These are phyloP conservation scores for Colletotrichum aenigma DNA, from an alignment of 2,329 filamentous ascomycete species.

Conservation along the genomic window DNA sequence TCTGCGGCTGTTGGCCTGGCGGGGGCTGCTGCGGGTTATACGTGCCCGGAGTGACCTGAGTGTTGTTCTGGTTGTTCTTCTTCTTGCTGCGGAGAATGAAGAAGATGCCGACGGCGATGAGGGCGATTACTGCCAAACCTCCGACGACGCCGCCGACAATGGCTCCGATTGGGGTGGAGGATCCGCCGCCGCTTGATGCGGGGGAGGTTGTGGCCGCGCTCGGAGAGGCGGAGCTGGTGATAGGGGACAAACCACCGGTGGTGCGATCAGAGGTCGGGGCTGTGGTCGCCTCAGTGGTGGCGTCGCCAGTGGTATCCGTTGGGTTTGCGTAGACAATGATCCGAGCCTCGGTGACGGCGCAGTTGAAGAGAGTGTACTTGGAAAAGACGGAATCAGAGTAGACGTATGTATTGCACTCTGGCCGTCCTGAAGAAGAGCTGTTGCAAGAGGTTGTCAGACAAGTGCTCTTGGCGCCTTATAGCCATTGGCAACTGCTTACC, in stretches of 20 bases:
- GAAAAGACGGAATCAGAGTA: conserved; percentile 24
- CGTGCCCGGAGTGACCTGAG: neutral
- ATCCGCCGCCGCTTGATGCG: conserved; percentile 33
- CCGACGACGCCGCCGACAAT: conserved; percentile 44
- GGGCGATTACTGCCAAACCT: conserved; percentile 33
- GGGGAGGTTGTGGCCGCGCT: conserved; percentile 13
- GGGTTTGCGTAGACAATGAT: conserved; percentile 26
- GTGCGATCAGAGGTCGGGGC: neutral
- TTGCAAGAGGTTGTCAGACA: neutral
- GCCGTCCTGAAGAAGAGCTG: conserved; percentile 25
- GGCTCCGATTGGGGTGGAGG: conserved; percentile 32
- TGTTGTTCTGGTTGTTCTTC: conserved; percentile 15
- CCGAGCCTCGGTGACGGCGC: conserved; percentile 25
- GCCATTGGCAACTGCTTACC: conserved; percentile 25
- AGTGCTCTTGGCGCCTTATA: neutral
- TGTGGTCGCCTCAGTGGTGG: neutral
- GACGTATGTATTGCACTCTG: conserved; percentile 33
- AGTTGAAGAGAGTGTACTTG: conserved; percentile 34
- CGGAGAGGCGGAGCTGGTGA: neutral
- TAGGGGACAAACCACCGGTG: too few relatives aligned
- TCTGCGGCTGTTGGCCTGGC: neutral
- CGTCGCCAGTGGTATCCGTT: neutral
- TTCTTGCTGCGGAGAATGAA: conserved; percentile 31
- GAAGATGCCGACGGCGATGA: conserved; percentile 30
- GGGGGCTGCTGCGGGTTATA: conserved; percentile 6